Conservation (phyloP, 176 grass and related monocot species). For the Alloteropsis semialata region DNA sequence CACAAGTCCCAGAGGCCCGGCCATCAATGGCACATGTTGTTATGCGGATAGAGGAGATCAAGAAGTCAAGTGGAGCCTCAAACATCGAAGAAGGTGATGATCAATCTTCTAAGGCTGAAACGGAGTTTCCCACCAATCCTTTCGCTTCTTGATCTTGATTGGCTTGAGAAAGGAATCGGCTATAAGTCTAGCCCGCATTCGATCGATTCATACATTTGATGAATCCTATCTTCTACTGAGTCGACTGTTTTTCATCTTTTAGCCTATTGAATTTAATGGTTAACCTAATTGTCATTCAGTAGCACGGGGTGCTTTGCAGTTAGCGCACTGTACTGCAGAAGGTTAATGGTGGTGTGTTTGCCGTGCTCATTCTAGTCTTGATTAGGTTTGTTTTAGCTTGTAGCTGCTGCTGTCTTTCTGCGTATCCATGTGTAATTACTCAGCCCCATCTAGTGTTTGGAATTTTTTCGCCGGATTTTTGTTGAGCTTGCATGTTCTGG, state of each 20-base stretch:
- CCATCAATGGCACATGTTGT: constrained; percentile 66
- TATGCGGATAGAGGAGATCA: constrained; percentile 52
- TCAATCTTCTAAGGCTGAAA: constrained; percentile 21
- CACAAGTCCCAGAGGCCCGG: constrained; percentile 50
- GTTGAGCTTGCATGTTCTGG: neutral
- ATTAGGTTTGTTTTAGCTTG: constrained; percentile 38
- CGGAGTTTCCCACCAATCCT: neutral
- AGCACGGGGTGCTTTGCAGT: neutral
- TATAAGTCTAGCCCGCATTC: constrained; percentile 13
- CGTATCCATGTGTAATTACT: constrained; percentile 49
- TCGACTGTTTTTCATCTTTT: constrained; percentile 26
- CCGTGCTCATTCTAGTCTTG: constrained; percentile 28
- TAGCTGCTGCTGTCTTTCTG: constrained; percentile 1
- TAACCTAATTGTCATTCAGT: constrained; percentile 31
- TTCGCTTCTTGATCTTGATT: constrained; percentile 11
- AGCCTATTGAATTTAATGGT: constrained; percentile 25
- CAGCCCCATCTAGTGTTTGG: constrained; percentile 1
- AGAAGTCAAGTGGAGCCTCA: constrained; percentile 25
- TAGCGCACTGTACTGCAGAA: neutral
- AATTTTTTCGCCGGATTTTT: neutral
- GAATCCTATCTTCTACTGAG: constrained; percentile 31
- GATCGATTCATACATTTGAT: constrained; percentile 37
- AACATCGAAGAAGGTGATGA: constrained; percentile 18
- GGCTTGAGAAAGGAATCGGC: constrained; percentile 3
- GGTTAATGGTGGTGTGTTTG: constrained; percentile 33